These are phyloP conservation scores for Litsea cubeba DNA, from an alignment of 164 flowering plant species.

Conservation along the genomic window DNA sequence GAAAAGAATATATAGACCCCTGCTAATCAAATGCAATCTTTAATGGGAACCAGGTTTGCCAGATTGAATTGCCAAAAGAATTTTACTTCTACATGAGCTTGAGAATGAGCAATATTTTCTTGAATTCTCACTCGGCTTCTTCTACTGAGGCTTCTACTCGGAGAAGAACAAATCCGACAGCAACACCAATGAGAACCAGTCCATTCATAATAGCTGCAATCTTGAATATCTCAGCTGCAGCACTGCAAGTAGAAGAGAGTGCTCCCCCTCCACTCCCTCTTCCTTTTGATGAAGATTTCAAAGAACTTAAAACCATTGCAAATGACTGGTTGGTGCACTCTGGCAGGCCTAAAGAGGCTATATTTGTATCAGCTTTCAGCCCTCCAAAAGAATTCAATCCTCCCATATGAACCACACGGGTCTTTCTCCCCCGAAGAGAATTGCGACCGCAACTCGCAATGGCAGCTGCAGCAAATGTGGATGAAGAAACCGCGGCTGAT, in stretches of 20 bases:
- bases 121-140: slow-evolving; percentile 32
- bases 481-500: slow-evolving; percentile 33
- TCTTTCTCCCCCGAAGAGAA: slow-evolving; percentile 22
- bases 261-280: slow-evolving; percentile 46
- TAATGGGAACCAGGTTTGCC: neutral
- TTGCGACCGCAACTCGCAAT: slow-evolving; percentile 11
- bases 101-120: neutral
- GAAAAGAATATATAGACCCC: neutral
- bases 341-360: slow-evolving; percentile 46
- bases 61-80: neutral
- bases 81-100: neutral
- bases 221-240: slow-evolving; percentile 52
- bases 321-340: slow-evolving; percentile 46
- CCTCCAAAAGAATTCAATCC: slow-evolving; percentile 71
- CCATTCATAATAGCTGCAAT: slow-evolving; percentile 59
- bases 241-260: slow-evolving; percentile 43
- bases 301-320: slow-evolving; percentile 46
- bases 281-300: slow-evolving; percentile 24
- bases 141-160: slow-evolving; percentile 53
- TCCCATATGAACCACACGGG: slow-evolving; percentile 29
- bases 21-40: neutral
- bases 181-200: slow-evolving; percentile 51
- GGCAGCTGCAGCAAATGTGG: slow-evolving; percentile 6
- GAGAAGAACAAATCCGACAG: slow-evolving; percentile 67
- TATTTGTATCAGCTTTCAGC: slow-evolving; percentile 51